A percentile compares a stretch with the other conserved stretches of the same genome.
Conservation (phyloP, 176 grass and related monocot species). For the Panicum miliaceum region DNA sequence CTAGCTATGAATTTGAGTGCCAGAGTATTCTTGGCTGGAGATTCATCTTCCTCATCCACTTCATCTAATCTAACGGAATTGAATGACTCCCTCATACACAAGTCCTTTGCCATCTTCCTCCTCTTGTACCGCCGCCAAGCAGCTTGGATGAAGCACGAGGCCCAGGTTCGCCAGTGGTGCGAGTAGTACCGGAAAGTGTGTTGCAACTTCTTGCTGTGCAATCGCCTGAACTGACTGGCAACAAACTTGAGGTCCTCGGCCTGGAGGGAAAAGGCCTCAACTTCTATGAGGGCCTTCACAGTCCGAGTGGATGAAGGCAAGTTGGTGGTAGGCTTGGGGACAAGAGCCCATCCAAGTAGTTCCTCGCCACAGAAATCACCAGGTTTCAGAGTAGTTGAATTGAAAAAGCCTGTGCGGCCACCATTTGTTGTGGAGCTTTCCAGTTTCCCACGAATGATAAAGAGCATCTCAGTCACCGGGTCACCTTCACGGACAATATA, state of each 20-base stretch:
- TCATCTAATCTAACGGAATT: slow-evolving; percentile 63
- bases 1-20: slow-evolving; percentile 66
- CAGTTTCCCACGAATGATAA: slow-evolving; percentile 92
- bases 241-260: slow-evolving; percentile 98
- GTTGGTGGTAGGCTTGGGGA: slow-evolving; percentile 71
- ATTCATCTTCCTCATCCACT: slow-evolving; percentile 41
- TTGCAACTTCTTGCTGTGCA: slow-evolving; percentile 92
- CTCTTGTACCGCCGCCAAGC: slow-evolving; percentile 86
- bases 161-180: slow-evolving; percentile 90
- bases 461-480: slow-evolving; percentile 96
- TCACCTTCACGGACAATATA: slow-evolving; percentile 95
- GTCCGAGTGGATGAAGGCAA: slow-evolving; percentile 86
- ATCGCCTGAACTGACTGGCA: slow-evolving; percentile 87
- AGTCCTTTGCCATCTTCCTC: slow-evolving; percentile 70
- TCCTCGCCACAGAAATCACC: slow-evolving; percentile 93
- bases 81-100: slow-evolving; percentile 88
- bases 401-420: slow-evolving; percentile 90
- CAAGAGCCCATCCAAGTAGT: slow-evolving; percentile 91
- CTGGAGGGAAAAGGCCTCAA: slow-evolving; percentile 81
- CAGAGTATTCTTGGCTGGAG: slow-evolving; percentile 53
- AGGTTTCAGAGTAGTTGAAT: slow-evolving; percentile 72
- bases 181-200: slow-evolving; percentile 89
- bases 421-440: slow-evolving; percentile 97
- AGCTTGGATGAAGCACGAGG: slow-evolving; percentile 87
- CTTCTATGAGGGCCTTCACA: slow-evolving; percentile 78